Base-by-base conservation (phyloP, 2,329 filamentous ascomycete species). In the Penicillium sp. region DNA sequence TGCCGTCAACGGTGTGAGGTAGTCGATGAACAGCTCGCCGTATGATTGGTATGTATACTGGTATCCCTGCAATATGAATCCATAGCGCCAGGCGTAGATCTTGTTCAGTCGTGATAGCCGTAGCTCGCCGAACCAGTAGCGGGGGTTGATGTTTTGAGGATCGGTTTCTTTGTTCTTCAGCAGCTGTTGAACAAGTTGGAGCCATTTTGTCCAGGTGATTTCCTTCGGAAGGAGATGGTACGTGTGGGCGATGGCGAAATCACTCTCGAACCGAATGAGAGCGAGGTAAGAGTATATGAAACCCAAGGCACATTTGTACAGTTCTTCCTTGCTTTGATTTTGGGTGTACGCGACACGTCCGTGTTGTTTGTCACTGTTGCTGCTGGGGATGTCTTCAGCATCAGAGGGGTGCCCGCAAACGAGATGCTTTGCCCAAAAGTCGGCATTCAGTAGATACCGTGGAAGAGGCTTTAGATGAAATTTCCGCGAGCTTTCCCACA, bases 81-180 rank as follows among this genome's bases (percentile, higher is more conserved):
- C 33, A 36, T 10, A 18, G 7, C 10, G 26, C 10, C 7, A 60
- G 42, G 15, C 39, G 40, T 69, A 69, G 3, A 71, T 61, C 5
- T 52, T 52, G 26, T 74, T 72, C 6, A 75, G 44, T 12, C 69
- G 56, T 2, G 46, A 49, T 1, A 73, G 56, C 1, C 74, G 69
- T 10, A 80, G 36, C 63, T 80, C 76, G 15, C 73, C 75, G 46
- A 73, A 74, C 39, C 61, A 45, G 53, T 75, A 80, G 1, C 75
- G 74, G 30, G 36, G 24, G 13, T 39, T 34, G 24, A 53, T 40
- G 2, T 15, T 51, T 27, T 76, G 58, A 2, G 59, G 50, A 7
- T 45, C 39, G n/a, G 46, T 44, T 4, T 55, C 40, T 6, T 56
- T 36, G 3, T 32, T 24, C 0, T 33, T 21, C 5, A 47, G 34